Conservation (phyloP, 202 grass and related monocot species). For the Saccharum hybrid region DNA sequence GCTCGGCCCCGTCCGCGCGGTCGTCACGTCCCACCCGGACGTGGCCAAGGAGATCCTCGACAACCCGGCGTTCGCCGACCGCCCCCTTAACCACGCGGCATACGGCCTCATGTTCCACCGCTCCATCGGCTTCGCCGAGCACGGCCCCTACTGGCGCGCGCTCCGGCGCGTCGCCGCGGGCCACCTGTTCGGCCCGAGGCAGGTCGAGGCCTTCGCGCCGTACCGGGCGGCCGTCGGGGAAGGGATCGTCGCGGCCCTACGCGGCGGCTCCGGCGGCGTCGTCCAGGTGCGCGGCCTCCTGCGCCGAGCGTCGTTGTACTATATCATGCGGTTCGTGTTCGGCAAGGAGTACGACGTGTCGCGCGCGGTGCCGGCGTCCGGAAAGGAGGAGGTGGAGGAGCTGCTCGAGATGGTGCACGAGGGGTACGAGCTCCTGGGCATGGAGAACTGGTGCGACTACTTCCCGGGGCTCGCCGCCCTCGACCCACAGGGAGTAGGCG, state of each 20-base stretch:
- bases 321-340: conserved; percentile 87
- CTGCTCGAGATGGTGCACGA: conserved; percentile 74
- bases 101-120: conserved; percentile 92
- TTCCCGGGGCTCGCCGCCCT: conserved; percentile 62
- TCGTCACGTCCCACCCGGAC: conserved; percentile 73
- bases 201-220: conserved; percentile 57
- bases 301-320: conserved; percentile 67
- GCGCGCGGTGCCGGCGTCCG: not conserved
- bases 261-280: not conserved
- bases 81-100: conserved; percentile 75
- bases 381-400: conserved; percentile 61
- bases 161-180: conserved; percentile 65
- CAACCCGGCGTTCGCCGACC: conserved; percentile 64
- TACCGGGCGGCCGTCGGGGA: conserved; percentile 59
- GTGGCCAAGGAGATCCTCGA: conserved; percentile 83
- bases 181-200: conserved; percentile 77
- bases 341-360: conserved; percentile 70
- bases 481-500: conserved; percentile 65
- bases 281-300: conserved; percentile 63
- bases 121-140: conserved; percentile 85
- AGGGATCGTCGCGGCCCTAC: conserved; percentile 48
- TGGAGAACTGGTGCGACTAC: conserved; percentile 88
- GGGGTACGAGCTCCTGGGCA: conserved; percentile 76
- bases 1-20: conserved; percentile 64
- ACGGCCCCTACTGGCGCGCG: conserved; percentile 70